A percentile compares a stretch with the other conserved stretches of the same genome.
Evolutionary conservation across 2,329 filamentous ascomycete species (phyloP).

Genomic region (Curvularia verruculosa): DNA sequence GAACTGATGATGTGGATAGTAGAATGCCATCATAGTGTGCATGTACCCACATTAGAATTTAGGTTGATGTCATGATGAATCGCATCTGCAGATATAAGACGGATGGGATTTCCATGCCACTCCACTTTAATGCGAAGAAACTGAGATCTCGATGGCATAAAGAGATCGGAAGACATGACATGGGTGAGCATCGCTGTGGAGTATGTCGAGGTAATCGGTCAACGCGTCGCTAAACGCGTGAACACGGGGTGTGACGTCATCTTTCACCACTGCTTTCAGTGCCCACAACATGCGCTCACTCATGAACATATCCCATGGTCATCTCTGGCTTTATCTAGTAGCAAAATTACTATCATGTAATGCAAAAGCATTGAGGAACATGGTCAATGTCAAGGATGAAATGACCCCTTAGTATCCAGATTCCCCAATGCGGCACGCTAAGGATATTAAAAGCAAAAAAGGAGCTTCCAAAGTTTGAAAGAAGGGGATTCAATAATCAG

Average conservation of each 20-base stretch:
- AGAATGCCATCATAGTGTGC: slow-evolving; percentile 11
- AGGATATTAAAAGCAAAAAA: too few species aligned
- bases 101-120: not conserved
- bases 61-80: slow-evolving; percentile 20
- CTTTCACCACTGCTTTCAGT: too few species aligned
- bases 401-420: not conserved
- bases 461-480: too few species aligned
- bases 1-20: not conserved
- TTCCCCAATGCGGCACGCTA: too few species aligned
- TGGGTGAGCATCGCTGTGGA: not conserved
- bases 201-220: not conserved
- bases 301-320: not conserved
- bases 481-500: too few species aligned
- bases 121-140: not conserved
- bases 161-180: not conserved
- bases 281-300: not conserved
- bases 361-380: not conserved
- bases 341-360: not conserved
- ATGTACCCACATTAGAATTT: slow-evolving; percentile 11
- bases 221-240: slow-evolving; percentile 9
- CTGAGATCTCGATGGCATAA: not conserved
- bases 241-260: slow-evolving; percentile 16
- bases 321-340: not conserved
- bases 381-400: not conserved
- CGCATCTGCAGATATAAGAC: slow-evolving; percentile 7